A percentile compares a stretch with the other conserved stretches of the same genome.
These are phyloP conservation scores for Trypanosoma melophagium DNA, from an alignment of 208 protist species.

Conservation along the genomic window DNA sequence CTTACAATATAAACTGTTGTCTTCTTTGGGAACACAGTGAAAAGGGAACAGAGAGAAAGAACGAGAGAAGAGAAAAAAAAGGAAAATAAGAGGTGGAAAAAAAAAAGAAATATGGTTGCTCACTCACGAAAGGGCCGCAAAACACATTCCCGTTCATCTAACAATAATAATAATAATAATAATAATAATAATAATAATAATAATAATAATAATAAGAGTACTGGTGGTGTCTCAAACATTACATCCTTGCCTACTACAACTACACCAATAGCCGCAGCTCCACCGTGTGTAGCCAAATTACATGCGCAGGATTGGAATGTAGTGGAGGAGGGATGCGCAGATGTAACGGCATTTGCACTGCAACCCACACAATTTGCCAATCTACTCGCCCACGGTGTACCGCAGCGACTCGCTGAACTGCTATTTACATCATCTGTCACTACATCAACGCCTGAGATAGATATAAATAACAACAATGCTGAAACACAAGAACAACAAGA, in stretches of 20 bases:
- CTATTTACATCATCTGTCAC: slow-evolving; percentile 30
- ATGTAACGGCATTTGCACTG: slow-evolving; percentile 49
- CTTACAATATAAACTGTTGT: too few relatives aligned
- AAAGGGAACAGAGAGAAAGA: not conserved
- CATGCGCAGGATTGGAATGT: slow-evolving; percentile 34
- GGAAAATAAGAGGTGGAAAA: slow-evolving; percentile 12
- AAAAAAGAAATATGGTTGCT: slow-evolving; percentile 18
- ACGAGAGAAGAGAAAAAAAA: slow-evolving; percentile 10
- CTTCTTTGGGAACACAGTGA: not conserved
- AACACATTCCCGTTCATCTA: slow-evolving; percentile 9
- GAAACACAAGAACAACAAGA: not conserved
- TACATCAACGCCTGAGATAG: not conserved
- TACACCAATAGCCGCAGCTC: not conserved
- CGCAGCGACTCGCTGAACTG: slow-evolving; percentile 51
- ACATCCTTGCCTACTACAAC: not conserved
- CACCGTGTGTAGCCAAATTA: slow-evolving; percentile 50
- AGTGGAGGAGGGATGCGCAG: slow-evolving; percentile 58
- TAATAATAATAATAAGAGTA: slow-evolving; percentile 6
- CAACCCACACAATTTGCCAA: slow-evolving; percentile 35
- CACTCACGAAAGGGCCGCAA: slow-evolving; percentile 18
- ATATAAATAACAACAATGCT: not conserved
- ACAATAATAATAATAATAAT: slow-evolving; percentile 16
- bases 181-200: slow-evolving; percentile 14
- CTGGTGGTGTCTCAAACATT: too few relatives aligned
- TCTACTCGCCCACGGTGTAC: slow-evolving; percentile 41